A percentile compares a stretch with the other conserved stretches of the same genome.
Evolutionary conservation across 352 stramenopile species (phyloP).

Genomic region (Globisporangium sylvaticum): DNA sequence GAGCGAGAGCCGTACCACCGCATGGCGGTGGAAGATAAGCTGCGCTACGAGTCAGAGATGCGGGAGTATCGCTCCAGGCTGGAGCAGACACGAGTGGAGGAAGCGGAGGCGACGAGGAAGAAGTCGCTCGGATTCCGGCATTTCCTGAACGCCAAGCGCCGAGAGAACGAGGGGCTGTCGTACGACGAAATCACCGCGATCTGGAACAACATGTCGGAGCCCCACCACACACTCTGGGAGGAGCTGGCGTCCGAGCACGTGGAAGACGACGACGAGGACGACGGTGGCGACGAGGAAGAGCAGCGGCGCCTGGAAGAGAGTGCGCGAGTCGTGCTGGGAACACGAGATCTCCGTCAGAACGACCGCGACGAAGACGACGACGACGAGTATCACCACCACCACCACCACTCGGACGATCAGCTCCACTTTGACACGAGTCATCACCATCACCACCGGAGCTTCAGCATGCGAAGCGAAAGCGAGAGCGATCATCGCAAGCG

Average conservation of each 20-base stretch:
- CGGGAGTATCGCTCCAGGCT: conserved; percentile 20
- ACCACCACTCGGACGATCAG: conserved; percentile 1
- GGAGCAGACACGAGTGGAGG: conserved; percentile 8
- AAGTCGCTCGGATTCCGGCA: conserved; percentile 29
- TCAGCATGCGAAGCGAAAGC: not conserved
- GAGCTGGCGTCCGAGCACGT: conserved; percentile 26
- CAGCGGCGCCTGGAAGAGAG: conserved; percentile 25
- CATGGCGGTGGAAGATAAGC: conserved; percentile 52
- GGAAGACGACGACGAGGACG: conserved; percentile 1
- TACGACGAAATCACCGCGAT: conserved; percentile 27
- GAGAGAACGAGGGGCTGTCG: conserved; percentile 24
- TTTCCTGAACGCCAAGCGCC: conserved; percentile 31
- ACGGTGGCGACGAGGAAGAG: conserved; percentile 9
- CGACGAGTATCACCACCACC: not conserved
- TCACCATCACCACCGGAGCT: conserved; percentile 4
- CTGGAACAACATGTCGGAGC: conserved; percentile 32
- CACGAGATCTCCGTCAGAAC: conserved; percentile 8
- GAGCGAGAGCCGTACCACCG: conserved; percentile 48
- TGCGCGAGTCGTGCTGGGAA: conserved; percentile 19
- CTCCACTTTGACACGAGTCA: conserved; percentile 7
- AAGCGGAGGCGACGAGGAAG: conserved; percentile 11
- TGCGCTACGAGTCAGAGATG: conserved; percentile 41
- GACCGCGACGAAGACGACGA: conserved; percentile 6
- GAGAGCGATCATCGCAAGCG: not conserved
- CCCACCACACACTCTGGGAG: conserved; percentile 33